phyloP scores from a whole-genome alignment of 2,329 filamentous ascomycete species.

The Juglanconis oblonga region DNA sequence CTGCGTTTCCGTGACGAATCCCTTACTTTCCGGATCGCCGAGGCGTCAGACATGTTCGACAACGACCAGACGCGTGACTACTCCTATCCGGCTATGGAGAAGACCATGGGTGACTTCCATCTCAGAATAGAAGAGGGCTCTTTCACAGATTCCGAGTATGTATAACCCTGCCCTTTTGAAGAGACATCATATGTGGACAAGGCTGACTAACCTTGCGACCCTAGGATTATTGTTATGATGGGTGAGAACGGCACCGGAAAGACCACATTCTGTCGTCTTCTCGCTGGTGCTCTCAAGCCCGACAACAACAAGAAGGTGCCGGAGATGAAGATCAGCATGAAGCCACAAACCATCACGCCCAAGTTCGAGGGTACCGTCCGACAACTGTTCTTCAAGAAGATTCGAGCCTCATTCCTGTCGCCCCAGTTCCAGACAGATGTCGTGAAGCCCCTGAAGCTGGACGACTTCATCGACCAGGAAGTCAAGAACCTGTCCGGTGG shows the following conservation, averaged over 20 bases:
- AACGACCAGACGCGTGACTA: slow-evolving; percentile 83
- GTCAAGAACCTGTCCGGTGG: slow-evolving; percentile 98
- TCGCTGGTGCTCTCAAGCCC: slow-evolving; percentile 90
- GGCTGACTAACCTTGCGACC: not conserved
- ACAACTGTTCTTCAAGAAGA: slow-evolving; percentile 99
- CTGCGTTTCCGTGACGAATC: slow-evolving; percentile 97
- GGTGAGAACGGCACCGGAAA: slow-evolving; percentile 99
- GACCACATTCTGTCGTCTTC: slow-evolving; percentile 96
- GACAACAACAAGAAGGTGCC: slow-evolving; percentile 77
- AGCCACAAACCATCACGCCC: slow-evolving; percentile 98
- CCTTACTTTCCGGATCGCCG: slow-evolving; percentile 89
- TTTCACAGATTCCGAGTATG: slow-evolving; percentile 86
- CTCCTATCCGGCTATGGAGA: slow-evolving; percentile 85
- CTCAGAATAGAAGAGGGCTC: slow-evolving; percentile 76
- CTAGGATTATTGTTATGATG: slow-evolving; percentile 93
- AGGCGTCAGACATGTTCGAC: slow-evolving; percentile 84
- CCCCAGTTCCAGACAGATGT: slow-evolving; percentile 99
- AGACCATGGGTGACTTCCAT: slow-evolving; percentile 86
- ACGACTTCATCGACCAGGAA: slow-evolving; percentile 99
- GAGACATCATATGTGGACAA: too few relatives aligned
- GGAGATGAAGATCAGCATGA: slow-evolving; percentile 97
- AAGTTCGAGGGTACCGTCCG: slow-evolving; percentile 97
- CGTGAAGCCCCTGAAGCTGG: slow-evolving; percentile 97
- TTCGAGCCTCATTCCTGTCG: slow-evolving; percentile 92
- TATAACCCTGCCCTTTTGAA: not conserved